These are phyloP conservation scores for Fagopyrum esculentum DNA, from an alignment of 148 eudicot genomes.

Conservation along the genomic window DNA sequence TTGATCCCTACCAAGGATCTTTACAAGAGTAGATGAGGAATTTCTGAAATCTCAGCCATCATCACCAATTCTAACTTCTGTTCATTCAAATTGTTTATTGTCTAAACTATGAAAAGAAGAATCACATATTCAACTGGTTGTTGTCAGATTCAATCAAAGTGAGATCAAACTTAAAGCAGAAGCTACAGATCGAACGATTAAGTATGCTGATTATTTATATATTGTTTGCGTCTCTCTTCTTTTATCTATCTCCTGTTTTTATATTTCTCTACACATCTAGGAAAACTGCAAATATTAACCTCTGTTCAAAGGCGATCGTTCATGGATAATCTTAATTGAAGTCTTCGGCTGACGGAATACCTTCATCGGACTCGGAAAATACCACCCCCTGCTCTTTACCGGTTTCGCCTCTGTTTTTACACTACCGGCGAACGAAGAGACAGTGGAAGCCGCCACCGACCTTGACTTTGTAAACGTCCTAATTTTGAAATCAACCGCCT, in stretches of 20 bases:
- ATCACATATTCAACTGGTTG: too few species aligned
- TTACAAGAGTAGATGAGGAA: neutral
- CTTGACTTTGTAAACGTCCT: conserved; percentile 28
- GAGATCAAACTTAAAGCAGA: neutral
- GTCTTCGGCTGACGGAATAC: conserved; percentile 34
- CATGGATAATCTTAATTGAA: conserved; percentile 26
- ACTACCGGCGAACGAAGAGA: conserved; percentile 6
- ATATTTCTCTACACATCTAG: neutral
- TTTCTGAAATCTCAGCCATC: neutral
- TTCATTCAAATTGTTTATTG: too few species aligned
- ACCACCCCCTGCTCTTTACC: conserved; percentile 33
- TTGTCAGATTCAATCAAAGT: too few species aligned
- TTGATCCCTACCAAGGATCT: neutral
- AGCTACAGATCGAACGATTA: neutral
- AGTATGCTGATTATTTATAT: neutral
- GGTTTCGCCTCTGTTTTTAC: neutral
- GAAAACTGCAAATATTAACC: conserved; percentile 16
- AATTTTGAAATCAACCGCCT: conserved; percentile 16
- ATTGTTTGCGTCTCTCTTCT: neutral
- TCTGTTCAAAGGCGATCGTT: conserved; percentile 35
- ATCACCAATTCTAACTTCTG: neutral
- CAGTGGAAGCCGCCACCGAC: conserved; percentile 22
- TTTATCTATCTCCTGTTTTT: neutral
- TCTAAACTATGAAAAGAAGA: neutral
- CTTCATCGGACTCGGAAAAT: conserved; percentile 52